phyloP scores from a whole-genome alignment of 163 green algal species.

The Scenedesmus sp. region DNA sequence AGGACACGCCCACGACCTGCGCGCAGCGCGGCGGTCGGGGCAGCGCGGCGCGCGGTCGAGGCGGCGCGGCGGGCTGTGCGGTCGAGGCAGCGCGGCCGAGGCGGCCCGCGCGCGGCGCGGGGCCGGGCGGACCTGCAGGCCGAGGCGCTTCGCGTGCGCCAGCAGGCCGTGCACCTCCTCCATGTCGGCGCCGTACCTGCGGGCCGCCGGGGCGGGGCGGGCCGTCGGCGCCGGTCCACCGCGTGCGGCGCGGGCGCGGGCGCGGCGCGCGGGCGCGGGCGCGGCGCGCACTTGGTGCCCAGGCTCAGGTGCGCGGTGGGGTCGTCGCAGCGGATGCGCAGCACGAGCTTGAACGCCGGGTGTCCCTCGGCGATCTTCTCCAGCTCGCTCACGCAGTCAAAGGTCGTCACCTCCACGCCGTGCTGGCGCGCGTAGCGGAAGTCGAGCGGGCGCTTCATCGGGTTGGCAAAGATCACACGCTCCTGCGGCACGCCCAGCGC shows the following conservation, averaged over 20 bases:
- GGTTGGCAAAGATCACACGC: slow-evolving; percentile 80
- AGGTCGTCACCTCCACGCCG: slow-evolving; percentile 64
- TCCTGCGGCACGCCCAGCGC: slow-evolving; percentile 59
- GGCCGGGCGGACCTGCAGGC: too few species aligned
- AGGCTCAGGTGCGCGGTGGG: too few species aligned
- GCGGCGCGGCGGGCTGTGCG: too few species aligned
- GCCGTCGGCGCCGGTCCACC: too few species aligned
- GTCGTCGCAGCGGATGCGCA: slow-evolving; percentile 48
- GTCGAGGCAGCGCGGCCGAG: too few species aligned
- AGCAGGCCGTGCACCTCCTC: slow-evolving; percentile 60
- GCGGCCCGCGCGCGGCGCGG: too few species aligned
- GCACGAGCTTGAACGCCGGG: slow-evolving; percentile 35
- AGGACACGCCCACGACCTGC: slow-evolving; percentile 95
- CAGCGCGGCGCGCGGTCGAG: too few species aligned
- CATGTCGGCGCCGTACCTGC: slow-evolving; percentile 90
- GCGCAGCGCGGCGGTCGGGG: too few species aligned
- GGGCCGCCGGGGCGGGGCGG: slow-evolving; percentile 88
- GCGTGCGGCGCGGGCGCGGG: too few species aligned
- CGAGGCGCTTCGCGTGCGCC: slow-evolving; percentile 61
- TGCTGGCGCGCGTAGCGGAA: slow-evolving; percentile 43
- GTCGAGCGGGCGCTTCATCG: slow-evolving; percentile 71
- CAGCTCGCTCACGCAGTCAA: slow-evolving; percentile 78
- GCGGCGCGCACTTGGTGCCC: too few species aligned
- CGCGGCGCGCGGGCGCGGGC: too few species aligned
- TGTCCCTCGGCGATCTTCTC: slow-evolving; percentile 61